phyloP scores from a whole-genome alignment of 2,329 filamentous ascomycete species.

The Alternaria sp. region DNA sequence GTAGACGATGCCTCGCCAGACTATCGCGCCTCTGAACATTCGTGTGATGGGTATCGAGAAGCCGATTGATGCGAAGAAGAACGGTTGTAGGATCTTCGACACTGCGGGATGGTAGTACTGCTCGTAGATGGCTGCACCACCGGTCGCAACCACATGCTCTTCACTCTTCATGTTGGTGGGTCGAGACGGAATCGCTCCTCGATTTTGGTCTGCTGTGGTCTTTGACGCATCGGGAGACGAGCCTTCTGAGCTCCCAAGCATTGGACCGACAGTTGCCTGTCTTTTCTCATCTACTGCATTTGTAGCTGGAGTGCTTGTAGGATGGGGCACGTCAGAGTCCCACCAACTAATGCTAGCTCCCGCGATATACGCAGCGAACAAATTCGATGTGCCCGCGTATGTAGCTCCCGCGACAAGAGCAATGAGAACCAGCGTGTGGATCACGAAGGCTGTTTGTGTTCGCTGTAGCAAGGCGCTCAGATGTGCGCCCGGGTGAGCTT shows the following conservation, averaged over 20 bases:
- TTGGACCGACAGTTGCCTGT: not conserved
- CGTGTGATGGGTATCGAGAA: constrained; percentile 77
- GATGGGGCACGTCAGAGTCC: constrained; percentile 52
- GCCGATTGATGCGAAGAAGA: constrained; percentile 78
- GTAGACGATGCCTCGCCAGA: constrained; percentile 79
- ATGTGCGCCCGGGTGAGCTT: constrained; percentile 18
- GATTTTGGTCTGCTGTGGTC: not conserved
- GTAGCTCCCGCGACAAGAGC: constrained; percentile 58
- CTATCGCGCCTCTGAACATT: constrained; percentile 68
- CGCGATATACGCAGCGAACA: constrained; percentile 67
- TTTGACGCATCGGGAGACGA: not conserved
- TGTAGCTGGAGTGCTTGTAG: not conserved
- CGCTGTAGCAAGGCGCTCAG: constrained; percentile 35
- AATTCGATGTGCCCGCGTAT: constrained; percentile 68
- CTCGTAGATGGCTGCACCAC: constrained; percentile 50
- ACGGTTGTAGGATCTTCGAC: constrained; percentile 66
- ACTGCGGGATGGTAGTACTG: constrained; percentile 56
- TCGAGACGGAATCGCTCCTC: not conserved
- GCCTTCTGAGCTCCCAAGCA: not conserved
- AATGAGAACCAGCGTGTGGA: constrained; percentile 60
- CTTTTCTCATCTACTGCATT: not conserved
- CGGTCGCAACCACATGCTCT: constrained; percentile 8
- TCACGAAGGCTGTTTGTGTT: constrained; percentile 50
- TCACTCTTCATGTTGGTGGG: not conserved
- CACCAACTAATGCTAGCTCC: constrained; percentile 67